Percentiles rank a stretch among this genome's conserved stretches.
Evolutionary conservation across 2,329 filamentous ascomycete genomes (phyloP).

Genomic region (Chalaropsis thielavioides): DNA sequence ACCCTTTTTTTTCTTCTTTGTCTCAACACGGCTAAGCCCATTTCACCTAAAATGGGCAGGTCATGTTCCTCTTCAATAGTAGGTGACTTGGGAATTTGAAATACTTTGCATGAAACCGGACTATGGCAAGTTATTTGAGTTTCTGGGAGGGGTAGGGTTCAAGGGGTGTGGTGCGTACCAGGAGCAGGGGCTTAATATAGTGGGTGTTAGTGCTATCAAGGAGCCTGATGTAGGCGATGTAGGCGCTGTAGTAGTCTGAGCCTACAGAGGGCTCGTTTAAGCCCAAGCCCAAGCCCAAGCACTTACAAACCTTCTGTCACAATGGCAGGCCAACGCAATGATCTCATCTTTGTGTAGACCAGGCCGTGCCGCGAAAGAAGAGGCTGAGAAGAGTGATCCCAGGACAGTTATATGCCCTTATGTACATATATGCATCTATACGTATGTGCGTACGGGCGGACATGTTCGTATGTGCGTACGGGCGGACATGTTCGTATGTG

Average conservation of each 20-base stretch:
- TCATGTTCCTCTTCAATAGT: not conserved
- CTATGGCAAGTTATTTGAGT: constrained; percentile 1
- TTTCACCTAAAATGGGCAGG: not conserved
- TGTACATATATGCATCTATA: no score
- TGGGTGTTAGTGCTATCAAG: not conserved
- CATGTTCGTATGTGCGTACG: no score
- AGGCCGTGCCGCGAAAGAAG: no score
- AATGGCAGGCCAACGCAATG: no score
- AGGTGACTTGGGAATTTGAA: constrained; percentile 4
- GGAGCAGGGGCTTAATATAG: not conserved
- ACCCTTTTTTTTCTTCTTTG: not conserved
- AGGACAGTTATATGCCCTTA: no score
- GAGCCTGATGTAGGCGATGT: not conserved
- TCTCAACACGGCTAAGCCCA: not conserved
- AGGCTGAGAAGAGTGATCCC: no score
- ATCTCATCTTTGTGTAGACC: no score
- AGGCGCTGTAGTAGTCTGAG: no score
- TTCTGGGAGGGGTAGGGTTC: not conserved
- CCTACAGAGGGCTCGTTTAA: no score
- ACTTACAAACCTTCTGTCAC: no score
- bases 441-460: no score
- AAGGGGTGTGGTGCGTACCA: not conserved
- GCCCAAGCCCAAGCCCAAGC: no score
- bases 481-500: not conserved
- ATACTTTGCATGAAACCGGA: constrained; percentile 11